A percentile compares a stretch with the other conserved stretches of the same genome.
These are phyloP conservation scores for Ordospora colligata DNA, from an alignment of 371 early-diverging fungal species.

Conservation along the genomic window DNA sequence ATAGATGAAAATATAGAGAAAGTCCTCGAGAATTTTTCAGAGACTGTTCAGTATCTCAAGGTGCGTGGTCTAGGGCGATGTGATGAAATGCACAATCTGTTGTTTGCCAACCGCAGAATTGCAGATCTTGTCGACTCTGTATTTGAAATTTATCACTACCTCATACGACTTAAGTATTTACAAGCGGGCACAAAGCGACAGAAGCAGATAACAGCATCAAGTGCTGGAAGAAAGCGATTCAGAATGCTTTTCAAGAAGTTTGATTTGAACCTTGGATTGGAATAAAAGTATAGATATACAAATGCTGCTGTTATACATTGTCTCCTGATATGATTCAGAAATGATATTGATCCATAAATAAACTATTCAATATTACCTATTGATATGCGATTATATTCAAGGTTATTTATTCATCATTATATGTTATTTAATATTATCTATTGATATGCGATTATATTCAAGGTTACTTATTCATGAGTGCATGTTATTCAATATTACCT, in stretches of 20 bases:
- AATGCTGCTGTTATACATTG: too few species aligned
- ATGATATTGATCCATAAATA: too few species aligned
- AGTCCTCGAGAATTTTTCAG: conserved; percentile 20
- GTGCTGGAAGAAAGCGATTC: not conserved
- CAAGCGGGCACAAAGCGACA: not conserved
- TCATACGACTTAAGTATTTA: not conserved
- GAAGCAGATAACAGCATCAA: not conserved
- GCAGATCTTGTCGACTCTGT: not conserved
- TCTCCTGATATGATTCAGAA: too few species aligned
- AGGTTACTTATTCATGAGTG: too few species aligned
- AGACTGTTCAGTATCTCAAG: not conserved
- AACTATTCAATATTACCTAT: too few species aligned
- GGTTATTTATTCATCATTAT: too few species aligned
- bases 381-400: too few species aligned
- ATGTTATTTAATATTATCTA: too few species aligned
- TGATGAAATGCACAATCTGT: not conserved
- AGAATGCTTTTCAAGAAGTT: not conserved
- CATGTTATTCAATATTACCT: too few species aligned
- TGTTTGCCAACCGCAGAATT: conserved; percentile 16
- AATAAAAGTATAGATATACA: too few species aligned
- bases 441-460: too few species aligned
- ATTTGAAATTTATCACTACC: conserved; percentile 15
- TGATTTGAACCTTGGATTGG: not conserved
- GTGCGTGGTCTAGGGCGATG: not conserved
- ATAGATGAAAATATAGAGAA: conserved; percentile 23